Evolutionary conservation across 2,329 filamentous ascomycete genomes (phyloP), one percentile per base, ranked within the genome.

Genomic region (Botryotinia narcissicola): DNA sequence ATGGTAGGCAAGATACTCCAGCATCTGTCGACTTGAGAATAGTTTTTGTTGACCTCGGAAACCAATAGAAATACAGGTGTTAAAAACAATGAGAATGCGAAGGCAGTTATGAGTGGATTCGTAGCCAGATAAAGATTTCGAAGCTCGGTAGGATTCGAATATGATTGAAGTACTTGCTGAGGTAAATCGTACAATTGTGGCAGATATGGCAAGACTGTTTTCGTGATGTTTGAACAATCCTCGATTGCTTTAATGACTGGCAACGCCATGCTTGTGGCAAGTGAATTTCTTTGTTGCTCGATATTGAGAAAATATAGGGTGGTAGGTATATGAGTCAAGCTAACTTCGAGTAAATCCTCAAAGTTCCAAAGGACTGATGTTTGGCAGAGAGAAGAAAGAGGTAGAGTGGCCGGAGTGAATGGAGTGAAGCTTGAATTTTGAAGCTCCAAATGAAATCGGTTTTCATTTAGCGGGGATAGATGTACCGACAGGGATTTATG

Each of bases 1-100:
- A 97, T 80, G 12, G 93, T 91, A 1, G 96, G 96, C 69, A 99
- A 84, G 75, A 99, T 86, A 80, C 93, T 96, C 96, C 96, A 99
- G 78, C 92, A 84, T 67, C 96, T 90, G 82, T 99, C 96, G 60
- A 99, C 91, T 83, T 99, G 96, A n/a, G 95, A 98, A 82, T 95
- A 98, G 83, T 99, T 99, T 80, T 88, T 89, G 83, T 97, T 98
- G 84, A 94, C 83, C 82, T 98, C 95, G 1, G 94, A 93, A 8
- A 90, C 85, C 46, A 95, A 80, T 37, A 97, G 84, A 79, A 97
- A 92, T 42, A 96, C 79, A 8, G 87, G 87, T 1, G 90, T 90
- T n/a, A 97, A 82, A 59, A 90, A 86, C 29, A 97, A 78, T 4
- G 93, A 92, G 71, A 93, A 88, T 0, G 89, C 91, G 76, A 97